phyloP scores from a whole-genome alignment of 2,329 filamentous ascomycete genomes.

The Orbilia brochopaga region DNA sequence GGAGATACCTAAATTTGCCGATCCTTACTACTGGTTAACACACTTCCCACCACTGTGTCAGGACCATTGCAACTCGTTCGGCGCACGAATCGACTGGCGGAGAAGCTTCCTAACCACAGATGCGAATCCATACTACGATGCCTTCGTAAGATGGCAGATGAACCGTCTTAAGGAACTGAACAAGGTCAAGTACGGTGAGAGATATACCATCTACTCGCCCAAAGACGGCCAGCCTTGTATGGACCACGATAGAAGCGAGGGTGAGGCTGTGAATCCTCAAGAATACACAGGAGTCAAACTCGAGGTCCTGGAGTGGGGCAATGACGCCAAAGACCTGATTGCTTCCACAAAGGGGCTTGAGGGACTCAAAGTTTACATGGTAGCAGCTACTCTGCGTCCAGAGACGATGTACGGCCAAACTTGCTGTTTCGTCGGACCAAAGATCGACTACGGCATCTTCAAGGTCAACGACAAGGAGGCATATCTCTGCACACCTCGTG shows the following conservation, averaged over 20 bases:
- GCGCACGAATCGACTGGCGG: constrained; percentile 89
- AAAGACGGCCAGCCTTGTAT: constrained; percentile 88
- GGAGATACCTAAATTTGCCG: constrained; percentile 91
- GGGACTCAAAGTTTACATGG: constrained; percentile 80
- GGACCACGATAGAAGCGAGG: constrained; percentile 82
- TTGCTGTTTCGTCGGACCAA: constrained; percentile 92
- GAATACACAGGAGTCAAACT: constrained; percentile 94
- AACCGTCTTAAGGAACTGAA: constrained; percentile 83
- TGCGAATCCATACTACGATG: constrained; percentile 94
- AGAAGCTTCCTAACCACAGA: constrained; percentile 92
- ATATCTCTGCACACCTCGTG: constrained; percentile 80
- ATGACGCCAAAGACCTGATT: constrained; percentile 72
- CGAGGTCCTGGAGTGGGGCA: constrained; percentile 86
- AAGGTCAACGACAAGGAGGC: constrained; percentile 78
- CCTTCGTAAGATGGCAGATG: constrained; percentile 97
- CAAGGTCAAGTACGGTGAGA: constrained; percentile 91
- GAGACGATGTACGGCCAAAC: constrained; percentile 99
- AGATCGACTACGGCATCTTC: constrained; percentile 87
- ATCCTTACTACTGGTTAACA: constrained; percentile 88
- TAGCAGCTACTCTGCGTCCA: constrained; percentile 88
- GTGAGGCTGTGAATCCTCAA: constrained; percentile 82
- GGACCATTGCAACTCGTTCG: constrained; percentile 80
- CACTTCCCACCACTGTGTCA: constrained; percentile 86
- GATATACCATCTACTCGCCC: constrained; percentile 90
- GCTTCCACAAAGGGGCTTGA: constrained; percentile 75